A percentile compares a stretch with the other conserved stretches of the same genome.
Evolutionary conservation across 345 rosid genomes (phyloP).

Genomic region (Gossypium sturtianum): DNA sequence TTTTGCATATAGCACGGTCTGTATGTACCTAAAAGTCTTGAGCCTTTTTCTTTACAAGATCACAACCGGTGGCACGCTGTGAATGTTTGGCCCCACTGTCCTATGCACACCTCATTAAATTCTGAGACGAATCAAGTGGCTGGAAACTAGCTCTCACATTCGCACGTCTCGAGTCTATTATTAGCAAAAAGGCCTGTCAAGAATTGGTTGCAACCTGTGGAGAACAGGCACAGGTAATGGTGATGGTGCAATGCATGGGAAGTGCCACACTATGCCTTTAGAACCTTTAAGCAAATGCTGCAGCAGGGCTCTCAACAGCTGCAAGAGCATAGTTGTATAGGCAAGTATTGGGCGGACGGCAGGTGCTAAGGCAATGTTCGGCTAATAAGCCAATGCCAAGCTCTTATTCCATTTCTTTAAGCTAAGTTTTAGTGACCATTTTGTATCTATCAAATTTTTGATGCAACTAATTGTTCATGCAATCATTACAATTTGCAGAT

Average conservation of each 20-base stretch:
- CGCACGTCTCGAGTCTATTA: slow-evolving; percentile 70
- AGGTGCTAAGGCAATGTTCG: slow-evolving; percentile 77
- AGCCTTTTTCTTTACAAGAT: no score
- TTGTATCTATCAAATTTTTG: slow-evolving; percentile 55
- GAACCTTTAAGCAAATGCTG: slow-evolving; percentile 93
- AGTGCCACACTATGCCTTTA: slow-evolving; percentile 81
- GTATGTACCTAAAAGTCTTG: no score
- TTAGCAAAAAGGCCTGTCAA: slow-evolving; percentile 78
- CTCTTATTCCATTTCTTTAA: slow-evolving; percentile 69
- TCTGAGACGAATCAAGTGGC: slow-evolving; percentile 80
- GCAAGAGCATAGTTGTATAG: slow-evolving; percentile 66
- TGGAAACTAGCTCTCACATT: slow-evolving; percentile 88
- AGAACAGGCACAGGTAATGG: slow-evolving; percentile 76
- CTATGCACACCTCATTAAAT: slow-evolving; percentile 69
- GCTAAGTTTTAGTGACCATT: slow-evolving; percentile 55
- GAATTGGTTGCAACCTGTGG: slow-evolving; percentile 82
- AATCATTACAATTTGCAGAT: slow-evolving; percentile 10
- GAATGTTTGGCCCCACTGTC: slow-evolving; percentile 56
- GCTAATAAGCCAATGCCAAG: slow-evolving; percentile 52
- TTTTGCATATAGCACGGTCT: no score
- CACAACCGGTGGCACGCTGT: no score
- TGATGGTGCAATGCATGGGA: slow-evolving; percentile 86
- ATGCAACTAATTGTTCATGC: slow-evolving; percentile 20
- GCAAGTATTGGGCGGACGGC: slow-evolving; percentile 89
- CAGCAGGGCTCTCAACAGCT: slow-evolving; percentile 89